A percentile compares a stretch with the other conserved stretches of the same genome.
Evolutionary conservation across 108 stramenopile genomes (phyloP).

Genomic region (Nitzschia palea): DNA sequence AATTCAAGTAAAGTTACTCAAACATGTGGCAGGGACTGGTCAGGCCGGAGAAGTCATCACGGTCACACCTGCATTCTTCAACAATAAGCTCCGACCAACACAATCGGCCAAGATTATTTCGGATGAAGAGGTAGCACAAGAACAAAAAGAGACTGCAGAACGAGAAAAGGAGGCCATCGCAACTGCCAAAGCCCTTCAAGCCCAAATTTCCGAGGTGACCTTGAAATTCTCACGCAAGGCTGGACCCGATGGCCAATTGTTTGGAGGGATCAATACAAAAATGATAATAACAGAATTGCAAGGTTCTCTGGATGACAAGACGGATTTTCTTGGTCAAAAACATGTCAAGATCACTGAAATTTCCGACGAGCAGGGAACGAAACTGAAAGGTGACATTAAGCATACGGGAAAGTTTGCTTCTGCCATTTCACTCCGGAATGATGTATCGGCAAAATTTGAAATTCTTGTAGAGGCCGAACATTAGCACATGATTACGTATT

Average conservation of each 20-base stretch:
- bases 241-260: conserved; percentile 77
- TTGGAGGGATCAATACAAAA: conserved; percentile 76
- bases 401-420: conserved; percentile 56
- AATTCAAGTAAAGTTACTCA: conserved; percentile 70
- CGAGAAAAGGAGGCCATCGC: conserved; percentile 29
- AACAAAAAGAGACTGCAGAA: conserved; percentile 25
- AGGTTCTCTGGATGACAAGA: not conserved
- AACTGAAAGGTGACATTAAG: conserved; percentile 67
- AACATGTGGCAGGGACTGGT: conserved; percentile 67
- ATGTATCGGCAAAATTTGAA: conserved; percentile 47
- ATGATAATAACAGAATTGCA: conserved; percentile 58
- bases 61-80: conserved; percentile 74
- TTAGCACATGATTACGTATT: too few relatives aligned
- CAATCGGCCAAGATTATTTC: conserved; percentile 9
- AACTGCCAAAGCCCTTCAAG: conserved; percentile 30
- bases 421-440: conserved; percentile 48
- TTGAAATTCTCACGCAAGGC: conserved; percentile 43
- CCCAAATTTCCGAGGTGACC: conserved; percentile 26
- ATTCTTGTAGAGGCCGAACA: conserved; percentile 40
- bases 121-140: conserved; percentile 70
- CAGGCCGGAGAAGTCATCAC: conserved; percentile 67
- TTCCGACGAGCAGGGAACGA: conserved; percentile 48
- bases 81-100: conserved; percentile 69
- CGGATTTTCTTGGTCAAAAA: conserved; percentile 46
- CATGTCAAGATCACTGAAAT: conserved; percentile 47